Evolutionary conservation across 169 alveolate genomes (phyloP), one percentile per base, ranked within the genome.

Genomic region (Theileria sp.): DNA sequence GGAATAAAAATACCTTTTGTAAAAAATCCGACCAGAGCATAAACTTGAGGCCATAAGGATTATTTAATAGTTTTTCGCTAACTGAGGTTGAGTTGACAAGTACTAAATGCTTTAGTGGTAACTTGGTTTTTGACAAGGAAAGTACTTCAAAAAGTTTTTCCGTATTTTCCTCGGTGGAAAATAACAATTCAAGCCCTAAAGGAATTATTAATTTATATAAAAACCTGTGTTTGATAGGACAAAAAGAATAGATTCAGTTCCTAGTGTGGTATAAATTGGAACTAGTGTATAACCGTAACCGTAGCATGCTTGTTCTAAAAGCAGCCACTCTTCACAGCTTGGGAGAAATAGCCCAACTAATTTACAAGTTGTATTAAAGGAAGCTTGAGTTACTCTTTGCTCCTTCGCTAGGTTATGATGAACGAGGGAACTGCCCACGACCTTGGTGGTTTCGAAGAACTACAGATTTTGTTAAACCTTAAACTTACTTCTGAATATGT

Each of bases 181-280:
- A 50, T 51, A 77, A 26, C 60, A 78, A 79, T 71, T 58, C 83
- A 69, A 81, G 75, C 79, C 67, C 81, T 64, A 21, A 64, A 0
- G 6, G 3, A 10, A 10, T 60, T 60, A 60, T 60, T 60, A 21
- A 58, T 58, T 10, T 56, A 30, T 1, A n/a, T 83, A 77, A 21
- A 84, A 89, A 61, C 64, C 75, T 32, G 93, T 87, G 68, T 81
- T 92, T 34, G 58, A 72, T 75, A 88, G 74, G 44, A 80, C 90
- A 75, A 78, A 86, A 61, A 68, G 88, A 34, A 86, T 92, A 58
- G 92, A 83, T 54, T 92, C 92, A 17, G 64, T 61, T 19, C 95
- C 96, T 64, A 93, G 83, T 6, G 96, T 87, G 67, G 92, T 88
- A 62, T 93, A 93, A 49, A 93, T 88, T 3, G 96, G 96, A 30